phyloP scores from a whole-genome alignment of 495 filamentous ascomycete genomes.

The Astrothelium subdiscretum region DNA sequence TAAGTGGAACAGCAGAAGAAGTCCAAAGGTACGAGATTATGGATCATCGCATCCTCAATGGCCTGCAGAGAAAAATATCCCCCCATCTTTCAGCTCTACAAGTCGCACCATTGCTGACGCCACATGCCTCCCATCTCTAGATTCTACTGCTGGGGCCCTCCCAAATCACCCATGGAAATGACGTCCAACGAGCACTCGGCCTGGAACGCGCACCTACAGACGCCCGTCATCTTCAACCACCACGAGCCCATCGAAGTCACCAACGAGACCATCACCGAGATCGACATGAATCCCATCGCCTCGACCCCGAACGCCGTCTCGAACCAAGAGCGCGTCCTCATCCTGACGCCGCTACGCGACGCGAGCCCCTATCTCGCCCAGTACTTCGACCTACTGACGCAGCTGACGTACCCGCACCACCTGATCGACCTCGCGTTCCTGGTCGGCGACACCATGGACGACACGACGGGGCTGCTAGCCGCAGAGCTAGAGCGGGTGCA shows the following conservation, averaged over 20 bases:
- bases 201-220: conserved; percentile 80
- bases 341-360: conserved; percentile 89
- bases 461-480: conserved; percentile 70
- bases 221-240: conserved; percentile 91
- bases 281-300: conserved; percentile 76
- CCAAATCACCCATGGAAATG: conserved; percentile 91
- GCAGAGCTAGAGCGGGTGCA: conserved; percentile 83
- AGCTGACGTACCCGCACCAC: conserved; percentile 87
- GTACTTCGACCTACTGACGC: conserved; percentile 86
- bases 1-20: conserved; percentile 67
- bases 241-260: conserved; percentile 81
- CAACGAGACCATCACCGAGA: conserved; percentile 57
- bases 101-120: neutral
- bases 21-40: conserved; percentile 69
- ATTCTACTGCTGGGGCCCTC: conserved; percentile 93
- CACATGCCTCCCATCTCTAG: conserved; percentile 34
- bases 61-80: neutral
- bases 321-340: conserved; percentile 83
- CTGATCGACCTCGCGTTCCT: conserved; percentile 94
- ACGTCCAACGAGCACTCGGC: conserved; percentile 73
- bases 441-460: conserved; percentile 80
- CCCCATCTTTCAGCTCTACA: neutral
- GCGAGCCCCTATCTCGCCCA: conserved; percentile 67
- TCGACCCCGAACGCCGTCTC: conserved; percentile 65
- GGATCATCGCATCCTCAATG: neutral